A percentile compares a stretch with the other conserved stretches of the same genome.
Conservation (phyloP, 208 protist genomes). For the Leishmania turanica region DNA sequence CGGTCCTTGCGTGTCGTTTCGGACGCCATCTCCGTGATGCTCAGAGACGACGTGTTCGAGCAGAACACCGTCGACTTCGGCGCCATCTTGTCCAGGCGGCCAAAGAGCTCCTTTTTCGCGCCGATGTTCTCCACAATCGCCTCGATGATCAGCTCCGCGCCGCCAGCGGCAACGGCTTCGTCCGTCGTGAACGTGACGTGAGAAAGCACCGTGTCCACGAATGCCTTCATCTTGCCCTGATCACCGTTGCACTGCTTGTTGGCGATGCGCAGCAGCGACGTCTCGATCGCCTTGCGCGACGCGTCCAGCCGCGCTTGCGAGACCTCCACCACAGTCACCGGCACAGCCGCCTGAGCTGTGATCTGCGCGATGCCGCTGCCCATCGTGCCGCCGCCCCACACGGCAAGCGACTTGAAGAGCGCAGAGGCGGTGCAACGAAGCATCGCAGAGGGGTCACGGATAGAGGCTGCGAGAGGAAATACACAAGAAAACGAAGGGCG, state of each 20-base stretch:
- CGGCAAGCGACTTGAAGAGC: conserved; percentile 47
- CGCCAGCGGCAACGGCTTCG: conserved; percentile 36
- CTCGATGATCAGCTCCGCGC: conserved; percentile 64
- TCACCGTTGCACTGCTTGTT: conserved; percentile 69
- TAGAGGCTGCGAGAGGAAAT: background rate
- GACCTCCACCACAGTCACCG: conserved; percentile 64
- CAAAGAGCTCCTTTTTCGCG: conserved; percentile 62
- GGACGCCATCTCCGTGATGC: conserved; percentile 61
- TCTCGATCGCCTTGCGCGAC: conserved; percentile 54
- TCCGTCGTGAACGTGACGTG: conserved; percentile 71
- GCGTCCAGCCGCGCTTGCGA: conserved; percentile 55
- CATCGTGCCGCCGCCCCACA: conserved; percentile 79
- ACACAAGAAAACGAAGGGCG: background rate
- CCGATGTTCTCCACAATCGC: conserved; percentile 72
- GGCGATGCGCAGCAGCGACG: conserved; percentile 49
- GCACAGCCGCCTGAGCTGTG: conserved; percentile 43
- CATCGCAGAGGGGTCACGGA: conserved; percentile 3
- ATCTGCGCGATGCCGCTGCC: conserved; percentile 77
- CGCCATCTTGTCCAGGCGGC: conserved; percentile 50
- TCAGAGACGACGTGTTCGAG: conserved; percentile 87
- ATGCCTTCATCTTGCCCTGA: conserved; percentile 40
- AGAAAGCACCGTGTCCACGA: conserved; percentile 41
- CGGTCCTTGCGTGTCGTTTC: conserved; percentile 57
- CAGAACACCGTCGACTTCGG: conserved; percentile 76
- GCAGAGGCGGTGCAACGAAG: conserved; percentile 23